Conservation (phyloP, 345 rosid genomes). For the Euphorbia pulcherrima region DNA sequence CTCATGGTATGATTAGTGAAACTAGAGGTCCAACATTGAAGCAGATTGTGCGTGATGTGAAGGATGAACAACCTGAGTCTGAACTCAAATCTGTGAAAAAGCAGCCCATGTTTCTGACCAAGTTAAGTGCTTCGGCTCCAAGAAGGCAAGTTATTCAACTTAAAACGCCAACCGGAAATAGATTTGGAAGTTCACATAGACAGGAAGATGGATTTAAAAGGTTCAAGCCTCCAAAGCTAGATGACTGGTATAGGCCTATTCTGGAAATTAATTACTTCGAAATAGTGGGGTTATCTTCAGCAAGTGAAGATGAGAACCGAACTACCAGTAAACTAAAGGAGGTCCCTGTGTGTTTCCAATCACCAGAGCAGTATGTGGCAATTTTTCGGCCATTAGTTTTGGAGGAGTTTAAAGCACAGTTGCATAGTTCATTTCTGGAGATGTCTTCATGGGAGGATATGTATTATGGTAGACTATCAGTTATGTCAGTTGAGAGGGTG, state of each 20-base stretch:
- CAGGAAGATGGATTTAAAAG: conserved; percentile 58
- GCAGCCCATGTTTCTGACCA: conserved; percentile 36
- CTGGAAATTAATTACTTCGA: conserved; percentile 81
- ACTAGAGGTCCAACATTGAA: conserved; percentile 41
- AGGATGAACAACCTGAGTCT: conserved; percentile 49
- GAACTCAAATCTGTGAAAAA: conserved; percentile 43
- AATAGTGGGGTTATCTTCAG: conserved; percentile 54
- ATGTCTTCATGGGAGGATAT: conserved; percentile 80
- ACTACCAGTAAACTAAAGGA: conserved; percentile 53
- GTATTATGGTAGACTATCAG: conserved; percentile 69
- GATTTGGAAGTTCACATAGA: conserved; percentile 47
- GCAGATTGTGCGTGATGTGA: conserved; percentile 40
- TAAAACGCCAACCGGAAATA: conserved; percentile 55
- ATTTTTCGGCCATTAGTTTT: conserved; percentile 85
- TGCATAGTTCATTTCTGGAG: conserved; percentile 71
- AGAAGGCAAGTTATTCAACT: conserved; percentile 94
- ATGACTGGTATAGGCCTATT: conserved; percentile 91
- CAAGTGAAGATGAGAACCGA: conserved; percentile 39
- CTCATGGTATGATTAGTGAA: conserved; percentile 30
- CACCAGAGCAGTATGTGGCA: conserved; percentile 75
- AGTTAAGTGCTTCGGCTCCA: conserved; percentile 50
- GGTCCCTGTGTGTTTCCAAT: conserved; percentile 76
- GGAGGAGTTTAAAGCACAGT: conserved; percentile 97
- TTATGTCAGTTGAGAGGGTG: conserved; percentile 85
- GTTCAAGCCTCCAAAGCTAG: conserved; percentile 82